Conservation (phyloP, 805 yeast species). For the Zygosaccharomyces siamensis region DNA sequence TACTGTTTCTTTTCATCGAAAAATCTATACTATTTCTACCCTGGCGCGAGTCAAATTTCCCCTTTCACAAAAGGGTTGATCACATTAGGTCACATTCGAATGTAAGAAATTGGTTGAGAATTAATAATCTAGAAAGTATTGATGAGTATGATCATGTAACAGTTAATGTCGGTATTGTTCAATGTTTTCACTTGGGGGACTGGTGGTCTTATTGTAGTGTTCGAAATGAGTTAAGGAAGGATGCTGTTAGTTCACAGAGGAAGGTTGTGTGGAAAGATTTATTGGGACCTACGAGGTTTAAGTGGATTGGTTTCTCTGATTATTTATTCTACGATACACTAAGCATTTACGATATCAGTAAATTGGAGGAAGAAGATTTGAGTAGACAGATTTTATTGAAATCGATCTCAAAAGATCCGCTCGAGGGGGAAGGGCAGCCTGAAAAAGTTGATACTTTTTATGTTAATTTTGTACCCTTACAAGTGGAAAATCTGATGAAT, state of each 20-base stretch:
- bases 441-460: conserved; percentile 5
- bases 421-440: not conserved
- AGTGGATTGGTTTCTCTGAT: conserved; percentile 25
- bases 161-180: conserved; percentile 16
- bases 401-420: conserved; percentile 2
- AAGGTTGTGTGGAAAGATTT: conserved; percentile 22
- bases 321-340: conserved; percentile 22
- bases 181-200: conserved; percentile 22
- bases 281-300: conserved; percentile 16
- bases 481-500: not conserved
- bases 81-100: not conserved
- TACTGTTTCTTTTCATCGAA: conserved; percentile 5
- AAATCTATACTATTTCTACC: conserved; percentile 2
- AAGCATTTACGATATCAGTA: conserved; percentile 2
- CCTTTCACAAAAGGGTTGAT: conserved; percentile 1
- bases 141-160: conserved; percentile 10
- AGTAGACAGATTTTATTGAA: not conserved
- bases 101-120: conserved; percentile 5
- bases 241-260: conserved; percentile 1
- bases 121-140: conserved; percentile 3
- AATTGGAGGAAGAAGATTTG: conserved; percentile 2
- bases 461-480: conserved; percentile 1
- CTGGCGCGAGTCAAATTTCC: conserved; percentile 2
- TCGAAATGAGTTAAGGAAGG: conserved; percentile 1
- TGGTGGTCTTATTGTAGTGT: conserved; percentile 12